Evolutionary conservation across 345 rosid species (phyloP).

Genomic region (Euclidium syriacum): DNA sequence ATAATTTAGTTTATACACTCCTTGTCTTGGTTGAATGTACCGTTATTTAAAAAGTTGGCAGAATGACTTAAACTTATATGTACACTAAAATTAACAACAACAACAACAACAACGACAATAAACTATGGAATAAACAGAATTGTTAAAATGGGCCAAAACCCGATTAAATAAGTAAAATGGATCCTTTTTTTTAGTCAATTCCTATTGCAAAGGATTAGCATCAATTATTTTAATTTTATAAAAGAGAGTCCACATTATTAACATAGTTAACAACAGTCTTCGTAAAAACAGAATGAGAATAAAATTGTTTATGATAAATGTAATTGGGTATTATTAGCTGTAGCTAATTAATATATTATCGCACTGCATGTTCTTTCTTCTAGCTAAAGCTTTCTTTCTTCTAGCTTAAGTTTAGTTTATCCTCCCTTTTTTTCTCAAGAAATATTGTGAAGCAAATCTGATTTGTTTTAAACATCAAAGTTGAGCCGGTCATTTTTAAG

Average conservation of each 20-base stretch:
- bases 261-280: background rate
- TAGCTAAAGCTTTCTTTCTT: slow-evolving; percentile 17
- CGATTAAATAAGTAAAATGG: too few species aligned
- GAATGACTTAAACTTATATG: background rate
- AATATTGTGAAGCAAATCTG: background rate
- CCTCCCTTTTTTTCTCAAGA: background rate
- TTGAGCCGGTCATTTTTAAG: background rate
- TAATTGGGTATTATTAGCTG: background rate
- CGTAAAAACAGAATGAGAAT: background rate
- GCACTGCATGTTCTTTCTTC: slow-evolving; percentile 11
- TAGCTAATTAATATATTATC: too few species aligned
- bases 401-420: slow-evolving; percentile 5
- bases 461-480: background rate
- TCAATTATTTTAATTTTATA: too few species aligned
- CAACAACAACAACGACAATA: background rate
- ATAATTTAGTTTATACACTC: background rate
- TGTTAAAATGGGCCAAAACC: too few species aligned
- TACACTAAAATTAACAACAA: background rate
- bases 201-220: too few species aligned
- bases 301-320: background rate
- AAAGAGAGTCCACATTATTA: too few species aligned
- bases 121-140: too few species aligned
- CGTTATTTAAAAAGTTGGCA: background rate
- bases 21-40: background rate
- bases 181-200: too few species aligned